Conservation (phyloP, 176 grass and related monocot genomes). For the Cenchrus fungigraminus region DNA sequence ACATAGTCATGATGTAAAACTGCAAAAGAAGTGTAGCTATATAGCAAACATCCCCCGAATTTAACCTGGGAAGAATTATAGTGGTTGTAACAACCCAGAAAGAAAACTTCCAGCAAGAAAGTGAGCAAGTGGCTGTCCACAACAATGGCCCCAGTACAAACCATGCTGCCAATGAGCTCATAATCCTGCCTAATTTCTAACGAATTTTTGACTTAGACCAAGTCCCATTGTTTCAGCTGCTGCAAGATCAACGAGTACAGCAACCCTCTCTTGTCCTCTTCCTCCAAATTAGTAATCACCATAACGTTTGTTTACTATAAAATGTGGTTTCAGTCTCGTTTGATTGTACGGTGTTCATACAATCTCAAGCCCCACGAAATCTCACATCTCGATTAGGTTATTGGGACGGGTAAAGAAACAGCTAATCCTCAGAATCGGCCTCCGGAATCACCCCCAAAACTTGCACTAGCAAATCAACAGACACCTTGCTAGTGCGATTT, state of each 20-base stretch:
- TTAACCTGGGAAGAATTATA: constrained; percentile 11
- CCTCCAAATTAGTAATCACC: neutral
- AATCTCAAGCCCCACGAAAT: neutral
- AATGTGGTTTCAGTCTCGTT: neutral
- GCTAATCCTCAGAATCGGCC: neutral
- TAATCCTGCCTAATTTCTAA: constrained; percentile 25
- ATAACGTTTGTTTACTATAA: neutral
- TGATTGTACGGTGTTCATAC: neutral
- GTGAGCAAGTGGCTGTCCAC: neutral
- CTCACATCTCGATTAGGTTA: neutral
- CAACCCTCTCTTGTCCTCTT: neutral
- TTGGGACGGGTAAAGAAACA: neutral
- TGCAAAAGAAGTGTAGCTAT: neutral
- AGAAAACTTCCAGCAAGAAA: constrained; percentile 14
- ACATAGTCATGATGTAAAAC: neutral
- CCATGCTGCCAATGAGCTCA: neutral
- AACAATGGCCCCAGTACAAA: neutral
- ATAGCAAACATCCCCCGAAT: neutral
- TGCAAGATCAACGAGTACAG: constrained; percentile 29
- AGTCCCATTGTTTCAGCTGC: constrained; percentile 15
- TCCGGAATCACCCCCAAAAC: neutral
- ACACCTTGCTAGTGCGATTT: constrained; percentile 22
- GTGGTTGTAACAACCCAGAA: neutral
- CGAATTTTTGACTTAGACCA: constrained; percentile 22
- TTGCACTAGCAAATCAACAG: constrained; percentile 12